A percentile compares a stretch with the other conserved stretches of the same genome.
These are phyloP conservation scores for Daldinia eschscholtzii DNA, from an alignment of 2,329 filamentous ascomycete genomes.

Conservation along the genomic window DNA sequence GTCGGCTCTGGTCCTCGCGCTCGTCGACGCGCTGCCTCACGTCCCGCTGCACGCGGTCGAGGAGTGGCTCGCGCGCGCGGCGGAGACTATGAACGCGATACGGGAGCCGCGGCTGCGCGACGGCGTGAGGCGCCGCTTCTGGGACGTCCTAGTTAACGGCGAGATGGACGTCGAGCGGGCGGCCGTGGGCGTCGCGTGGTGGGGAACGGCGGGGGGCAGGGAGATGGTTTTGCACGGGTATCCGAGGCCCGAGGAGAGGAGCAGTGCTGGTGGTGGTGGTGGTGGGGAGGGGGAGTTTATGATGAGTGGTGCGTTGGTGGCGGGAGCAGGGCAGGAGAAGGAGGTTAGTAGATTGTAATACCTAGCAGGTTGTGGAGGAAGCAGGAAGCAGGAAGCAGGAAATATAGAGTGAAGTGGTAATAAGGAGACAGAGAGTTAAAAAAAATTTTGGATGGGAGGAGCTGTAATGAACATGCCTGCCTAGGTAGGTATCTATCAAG, in stretches of 20 bases:
- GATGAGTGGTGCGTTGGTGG: conserved; percentile 67
- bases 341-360: conserved; percentile 21
- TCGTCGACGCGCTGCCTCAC: conserved; percentile 83
- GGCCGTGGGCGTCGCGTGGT: conserved; percentile 85
- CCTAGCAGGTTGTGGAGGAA: neutral
- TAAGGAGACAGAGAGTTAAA: neutral
- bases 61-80: conserved; percentile 83
- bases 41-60: conserved; percentile 77
- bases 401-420: conserved; percentile 6
- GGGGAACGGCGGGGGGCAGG: conserved; percentile 73
- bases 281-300: conserved; percentile 48
- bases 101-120: conserved; percentile 72
- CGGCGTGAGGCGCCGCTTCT: conserved; percentile 77
- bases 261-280: conserved; percentile 30
- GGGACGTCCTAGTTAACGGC: conserved; percentile 81
- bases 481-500: no score
- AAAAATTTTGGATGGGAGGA: neutral
- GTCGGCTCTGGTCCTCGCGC: conserved; percentile 78
- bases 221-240: conserved; percentile 60
- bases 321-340: conserved; percentile 45
- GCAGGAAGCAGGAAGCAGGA: conserved; percentile 13
- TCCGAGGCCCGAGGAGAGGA: conserved; percentile 35
- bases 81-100: conserved; percentile 75
- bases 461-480: neutral
- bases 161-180: conserved; percentile 92